Evolutionary conservation across 768 basidiomycete genomes (phyloP), one percentile per base, ranked within the genome.

Genomic region (Hygrocybe coccinea): DNA sequence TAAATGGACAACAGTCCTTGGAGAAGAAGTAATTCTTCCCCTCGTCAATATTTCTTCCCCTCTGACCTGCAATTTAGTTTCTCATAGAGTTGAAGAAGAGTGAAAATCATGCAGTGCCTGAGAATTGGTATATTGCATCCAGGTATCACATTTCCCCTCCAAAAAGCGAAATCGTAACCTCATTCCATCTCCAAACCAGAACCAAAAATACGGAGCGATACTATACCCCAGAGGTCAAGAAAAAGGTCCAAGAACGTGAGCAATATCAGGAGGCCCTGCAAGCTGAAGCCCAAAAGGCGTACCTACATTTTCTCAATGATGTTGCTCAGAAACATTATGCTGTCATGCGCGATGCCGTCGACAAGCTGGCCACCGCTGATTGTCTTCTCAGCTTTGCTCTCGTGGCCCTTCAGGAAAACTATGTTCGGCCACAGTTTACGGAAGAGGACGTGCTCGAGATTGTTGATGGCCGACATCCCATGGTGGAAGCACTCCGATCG

Each of bases 381-480:
- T 97, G 95, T 66, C 73, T 99, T 57, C 73, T 87, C 55, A 91
- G 91, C 63, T 76, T 98, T 12, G 89, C 94, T 0, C 80, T 80
- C 44, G 85, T 94, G 3, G 89, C 91, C 1, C 74, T 87, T 36
- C 82, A 83, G 56, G 78, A 81, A 11, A 85, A 85, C 46, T 97
- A 93, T 60, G 82, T 84, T 34, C 84, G 86, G 45, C 95, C 95
- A 1, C 71, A 76, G 57, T 89, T 97, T 63, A 81, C 80, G 0
- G 79, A 85, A 6, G 81, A 84, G 25, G 80, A 85, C 47, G 68
- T 68, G 22, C 73, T 97, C 11, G 85, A 90, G 57, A 88, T 97
- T 29, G 70, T 78, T 10, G 82, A 86, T n/a, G 95, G 91, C 0
- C 79, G 93, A 10, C 95, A 99, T 74, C 95, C 95, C 0, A 92